phyloP scores from a whole-genome alignment of 2,329 filamentous ascomycete species.

The Aaosphaeria pasadenensis region DNA sequence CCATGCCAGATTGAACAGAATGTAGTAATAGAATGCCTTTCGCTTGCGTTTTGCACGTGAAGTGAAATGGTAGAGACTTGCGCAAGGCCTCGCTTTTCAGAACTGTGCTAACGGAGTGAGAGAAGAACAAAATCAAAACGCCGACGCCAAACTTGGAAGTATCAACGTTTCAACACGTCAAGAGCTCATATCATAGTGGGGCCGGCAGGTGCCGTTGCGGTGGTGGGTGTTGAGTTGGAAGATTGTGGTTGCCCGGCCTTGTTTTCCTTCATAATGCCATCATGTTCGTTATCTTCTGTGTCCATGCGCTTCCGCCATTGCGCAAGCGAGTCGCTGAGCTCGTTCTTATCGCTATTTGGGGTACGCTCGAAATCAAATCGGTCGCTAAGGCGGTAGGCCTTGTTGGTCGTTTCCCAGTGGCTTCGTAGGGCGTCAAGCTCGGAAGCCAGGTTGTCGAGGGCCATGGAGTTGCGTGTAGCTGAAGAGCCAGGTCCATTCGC shows the following conservation, averaged over 20 bases:
- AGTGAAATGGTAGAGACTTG: no score
- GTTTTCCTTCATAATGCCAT: constrained; percentile 1
- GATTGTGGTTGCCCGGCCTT: constrained; percentile 4
- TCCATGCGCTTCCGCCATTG: constrained; percentile 34
- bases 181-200: constrained; percentile 14
- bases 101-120: no score
- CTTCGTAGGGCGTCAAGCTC: constrained; percentile 87
- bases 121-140: no score
- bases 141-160: no score
- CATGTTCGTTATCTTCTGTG: constrained; percentile 21
- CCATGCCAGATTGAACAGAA: no score
- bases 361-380: constrained; percentile 78
- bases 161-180: no score
- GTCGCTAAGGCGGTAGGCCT: constrained; percentile 87
- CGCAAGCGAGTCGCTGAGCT: constrained; percentile 29
- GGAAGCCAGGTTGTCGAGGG: constrained; percentile 84
- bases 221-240: constrained; percentile 1
- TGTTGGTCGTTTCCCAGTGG: constrained; percentile 95
- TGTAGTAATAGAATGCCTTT: no score
- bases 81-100: no score
- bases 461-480: constrained; percentile 58
- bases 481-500: constrained; percentile 24
- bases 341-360: constrained; percentile 33
- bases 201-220: constrained; percentile 13
- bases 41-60: no score